Evolutionary conservation across 176 grass and related monocot species (phyloP).

Genomic region (Oropetium thomaeum): DNA sequence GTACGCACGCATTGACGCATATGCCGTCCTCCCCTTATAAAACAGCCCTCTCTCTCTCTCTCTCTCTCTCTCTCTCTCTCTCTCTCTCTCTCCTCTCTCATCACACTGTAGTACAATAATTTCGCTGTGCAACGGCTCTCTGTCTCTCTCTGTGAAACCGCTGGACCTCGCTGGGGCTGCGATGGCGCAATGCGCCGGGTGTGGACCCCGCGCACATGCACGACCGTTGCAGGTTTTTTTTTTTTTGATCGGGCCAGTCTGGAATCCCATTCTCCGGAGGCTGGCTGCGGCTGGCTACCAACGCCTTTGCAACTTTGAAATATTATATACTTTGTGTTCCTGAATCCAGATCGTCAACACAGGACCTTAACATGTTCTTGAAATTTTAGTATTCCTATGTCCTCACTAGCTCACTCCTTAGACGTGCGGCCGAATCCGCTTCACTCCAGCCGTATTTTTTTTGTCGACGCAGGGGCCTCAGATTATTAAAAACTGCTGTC

Average conservation of each 20-base stretch:
- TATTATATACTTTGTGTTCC: too few relatives aligned
- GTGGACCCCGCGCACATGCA: slow-evolving; percentile 42
- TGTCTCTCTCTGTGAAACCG: slow-evolving; percentile 2
- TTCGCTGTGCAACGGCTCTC: slow-evolving; percentile 29
- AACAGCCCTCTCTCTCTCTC: background rate
- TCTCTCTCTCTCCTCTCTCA: background rate
- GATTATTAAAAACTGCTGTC: too few relatives aligned
- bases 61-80: background rate
- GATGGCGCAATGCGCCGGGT: slow-evolving; percentile 36
- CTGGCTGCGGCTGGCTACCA: background rate
- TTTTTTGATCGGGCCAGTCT: slow-evolving; percentile 25
- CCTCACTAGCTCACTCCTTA: too few relatives aligned
- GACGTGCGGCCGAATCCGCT: slow-evolving; percentile 26
- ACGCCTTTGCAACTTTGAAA: too few relatives aligned
- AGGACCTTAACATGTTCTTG: background rate
- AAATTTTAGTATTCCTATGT: background rate
- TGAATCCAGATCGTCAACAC: background rate
- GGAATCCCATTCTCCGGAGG: slow-evolving; percentile 17
- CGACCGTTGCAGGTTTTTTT: slow-evolving; percentile 22
- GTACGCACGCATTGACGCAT: slow-evolving; percentile 22
- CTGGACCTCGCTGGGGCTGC: slow-evolving; percentile 55
- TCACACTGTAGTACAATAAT: slow-evolving; percentile 26
- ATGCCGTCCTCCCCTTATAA: slow-evolving; percentile 4
- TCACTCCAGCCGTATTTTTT: background rate
- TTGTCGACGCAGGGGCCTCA: too few relatives aligned